phyloP scores from a whole-genome alignment of 106 monocot genomes.

The Dactylorhiza incarnata region DNA sequence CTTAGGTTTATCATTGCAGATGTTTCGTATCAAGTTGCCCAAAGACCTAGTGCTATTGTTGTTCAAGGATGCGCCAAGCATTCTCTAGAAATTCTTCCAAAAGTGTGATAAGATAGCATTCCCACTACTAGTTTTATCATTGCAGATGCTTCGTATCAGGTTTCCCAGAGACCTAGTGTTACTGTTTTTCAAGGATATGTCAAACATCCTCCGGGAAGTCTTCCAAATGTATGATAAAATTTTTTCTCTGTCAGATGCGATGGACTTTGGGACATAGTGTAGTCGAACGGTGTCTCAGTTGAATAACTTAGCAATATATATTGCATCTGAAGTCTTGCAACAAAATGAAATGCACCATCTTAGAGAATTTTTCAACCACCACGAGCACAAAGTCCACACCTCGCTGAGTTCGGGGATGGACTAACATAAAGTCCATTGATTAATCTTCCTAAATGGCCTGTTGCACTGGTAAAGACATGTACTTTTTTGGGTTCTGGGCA shows the following conservation, averaged over 20 bases:
- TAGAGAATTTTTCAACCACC: background rate
- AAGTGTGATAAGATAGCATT: background rate
- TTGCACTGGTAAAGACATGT: background rate
- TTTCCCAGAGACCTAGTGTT: too few relatives aligned
- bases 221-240: too few relatives aligned
- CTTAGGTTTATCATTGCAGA: too few relatives aligned
- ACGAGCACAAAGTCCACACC: background rate
- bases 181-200: too few relatives aligned
- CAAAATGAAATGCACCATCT: background rate
- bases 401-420: background rate
- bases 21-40: too few relatives aligned
- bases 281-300: too few relatives aligned
- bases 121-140: background rate
- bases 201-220: too few relatives aligned
- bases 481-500: background rate
- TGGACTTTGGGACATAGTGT: too few relatives aligned
- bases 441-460: background rate
- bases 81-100: background rate
- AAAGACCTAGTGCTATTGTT: background rate
- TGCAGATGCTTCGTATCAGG: too few relatives aligned
- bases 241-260: too few relatives aligned
- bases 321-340: background rate
- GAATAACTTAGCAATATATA: background rate
- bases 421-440: background rate
- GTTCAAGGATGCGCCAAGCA: background rate